A percentile compares a stretch with the other conserved stretches of the same genome.
These are phyloP conservation scores for Exophiala calicioides DNA, from an alignment of 2,329 filamentous ascomycete genomes.

Conservation along the genomic window DNA sequence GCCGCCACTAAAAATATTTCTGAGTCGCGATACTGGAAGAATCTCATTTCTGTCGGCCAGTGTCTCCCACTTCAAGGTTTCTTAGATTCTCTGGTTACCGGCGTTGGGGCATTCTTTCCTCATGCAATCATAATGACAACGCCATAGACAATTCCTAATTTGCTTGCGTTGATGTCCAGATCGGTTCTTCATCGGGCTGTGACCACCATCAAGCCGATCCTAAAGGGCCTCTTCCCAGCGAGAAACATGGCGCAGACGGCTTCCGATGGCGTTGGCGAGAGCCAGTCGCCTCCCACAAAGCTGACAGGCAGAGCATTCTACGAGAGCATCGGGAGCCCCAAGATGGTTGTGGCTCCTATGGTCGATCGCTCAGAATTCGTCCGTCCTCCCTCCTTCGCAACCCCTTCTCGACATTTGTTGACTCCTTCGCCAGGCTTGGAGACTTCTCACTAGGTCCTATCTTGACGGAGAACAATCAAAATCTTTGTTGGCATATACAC, in stretches of 20 bases:
- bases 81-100: too few relatives aligned
- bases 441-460: slow-evolving; percentile 92
- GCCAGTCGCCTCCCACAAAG: slow-evolving; percentile 48
- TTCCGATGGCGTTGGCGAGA: slow-evolving; percentile 13
- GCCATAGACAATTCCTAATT: too few relatives aligned
- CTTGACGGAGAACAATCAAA: slow-evolving; percentile 66
- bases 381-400: slow-evolving; percentile 40
- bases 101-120: too few relatives aligned
- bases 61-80: too few relatives aligned
- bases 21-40: too few relatives aligned
- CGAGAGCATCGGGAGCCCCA: slow-evolving; percentile 89
- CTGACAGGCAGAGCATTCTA: slow-evolving; percentile 88
- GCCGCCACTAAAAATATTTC: too few relatives aligned
- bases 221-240: background rate
- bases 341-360: slow-evolving; percentile 91
- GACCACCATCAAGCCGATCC: slow-evolving; percentile 1
- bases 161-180: slow-evolving; percentile 7
- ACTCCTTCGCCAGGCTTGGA: slow-evolving; percentile 72
- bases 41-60: too few relatives aligned
- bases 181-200: background rate
- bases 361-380: slow-evolving; percentile 98
- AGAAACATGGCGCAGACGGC: slow-evolving; percentile 22
- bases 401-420: slow-evolving; percentile 12
- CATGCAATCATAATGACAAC: too few relatives aligned
- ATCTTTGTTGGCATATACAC: slow-evolving; percentile 81